Base-by-base conservation (phyloP, 202 grass and related monocot genomes). In the Bolboschoenoplectus hybrid region DNA sequence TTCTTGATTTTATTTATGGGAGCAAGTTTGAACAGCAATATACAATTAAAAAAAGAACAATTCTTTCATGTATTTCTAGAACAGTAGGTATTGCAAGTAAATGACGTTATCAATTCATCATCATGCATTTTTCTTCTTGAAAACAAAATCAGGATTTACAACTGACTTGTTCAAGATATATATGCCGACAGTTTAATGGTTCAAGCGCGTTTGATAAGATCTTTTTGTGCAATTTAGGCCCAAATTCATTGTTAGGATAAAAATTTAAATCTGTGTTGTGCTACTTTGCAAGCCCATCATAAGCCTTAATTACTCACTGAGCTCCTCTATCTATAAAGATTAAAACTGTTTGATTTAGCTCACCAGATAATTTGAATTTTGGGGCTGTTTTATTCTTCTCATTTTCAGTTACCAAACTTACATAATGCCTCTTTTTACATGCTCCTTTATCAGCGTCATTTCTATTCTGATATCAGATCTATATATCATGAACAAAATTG, bases 161-260 rank as follows among this genome's bases (percentile, higher is more conserved):
- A 44, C 44, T 70, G 67, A 70, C 50, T 56, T 55, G 73, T 77
- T 56, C 49, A 53, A 76, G 20, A 76, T 52, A 76, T 26, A 55
- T 38, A 14, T 38, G 26, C 34, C 74, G 2, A 55, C 50, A 78
- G 26, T 32, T 32, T 3, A 74, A 51, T 74, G 9, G n/a, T 44
- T 72, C 41, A 19, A 72, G 68, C 41, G 5, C 17, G 58, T 62
- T 72, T 72, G 41, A 72, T 45, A 6, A 19, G 67, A 34, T 74
- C 3, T 47, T 1, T 51, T 39, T 55, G 50, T 77, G 36, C 12
- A 74, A 78, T 56, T 40, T 77, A 77, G 74, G 74, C 74, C 49
- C 49, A 77, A 55, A 55, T 77, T 77, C 57, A 38, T 26, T 19
- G 43, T 49, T 36, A 14, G 5, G 2, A 4, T 7, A 53, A 6